phyloP scores from a whole-genome alignment of 2,329 filamentous ascomycete species.

The Botrytis deweyae region DNA sequence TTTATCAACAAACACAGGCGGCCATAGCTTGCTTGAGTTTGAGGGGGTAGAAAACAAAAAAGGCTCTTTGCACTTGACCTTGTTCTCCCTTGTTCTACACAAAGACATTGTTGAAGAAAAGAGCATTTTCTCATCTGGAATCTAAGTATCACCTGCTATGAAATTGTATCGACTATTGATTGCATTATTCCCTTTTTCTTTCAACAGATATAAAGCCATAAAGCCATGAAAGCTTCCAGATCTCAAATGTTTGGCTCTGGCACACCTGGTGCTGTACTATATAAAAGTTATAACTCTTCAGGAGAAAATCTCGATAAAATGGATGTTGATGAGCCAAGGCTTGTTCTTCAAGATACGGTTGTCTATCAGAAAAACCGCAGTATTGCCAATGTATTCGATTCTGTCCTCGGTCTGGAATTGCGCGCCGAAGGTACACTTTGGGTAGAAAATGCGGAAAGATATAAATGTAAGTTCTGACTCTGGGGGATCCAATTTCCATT shows the following conservation, averaged over 20 bases:
- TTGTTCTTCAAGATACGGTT: conserved; percentile 17
- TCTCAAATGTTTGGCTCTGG: neutral
- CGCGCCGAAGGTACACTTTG: conserved; percentile 15
- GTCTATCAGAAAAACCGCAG: conserved; percentile 2
- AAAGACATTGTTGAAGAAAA: neutral
- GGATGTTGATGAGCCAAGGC: conserved; percentile 13
- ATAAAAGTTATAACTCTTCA: neutral
- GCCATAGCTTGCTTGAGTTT: neutral
- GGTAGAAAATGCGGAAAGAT: conserved; percentile 18
- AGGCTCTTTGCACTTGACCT: neutral
- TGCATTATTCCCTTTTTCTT: neutral
- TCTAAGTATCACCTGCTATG: neutral
- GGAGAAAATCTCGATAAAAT: neutral
- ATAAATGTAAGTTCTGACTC: conserved; percentile 10
- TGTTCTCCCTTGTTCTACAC: neutral
- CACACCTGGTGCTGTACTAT: neutral
- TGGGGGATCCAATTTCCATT: neutral
- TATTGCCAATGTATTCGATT: conserved; percentile 13
- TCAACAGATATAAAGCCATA: neutral
- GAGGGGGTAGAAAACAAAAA: neutral
- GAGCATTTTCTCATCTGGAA: neutral
- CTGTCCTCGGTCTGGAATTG: neutral
- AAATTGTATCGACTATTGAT: too few species aligned
- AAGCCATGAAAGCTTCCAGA: neutral
- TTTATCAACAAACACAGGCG: neutral